Evolutionary conservation across 495 filamentous ascomycete genomes (phyloP).

Genomic region (Daldinia concentrica): DNA sequence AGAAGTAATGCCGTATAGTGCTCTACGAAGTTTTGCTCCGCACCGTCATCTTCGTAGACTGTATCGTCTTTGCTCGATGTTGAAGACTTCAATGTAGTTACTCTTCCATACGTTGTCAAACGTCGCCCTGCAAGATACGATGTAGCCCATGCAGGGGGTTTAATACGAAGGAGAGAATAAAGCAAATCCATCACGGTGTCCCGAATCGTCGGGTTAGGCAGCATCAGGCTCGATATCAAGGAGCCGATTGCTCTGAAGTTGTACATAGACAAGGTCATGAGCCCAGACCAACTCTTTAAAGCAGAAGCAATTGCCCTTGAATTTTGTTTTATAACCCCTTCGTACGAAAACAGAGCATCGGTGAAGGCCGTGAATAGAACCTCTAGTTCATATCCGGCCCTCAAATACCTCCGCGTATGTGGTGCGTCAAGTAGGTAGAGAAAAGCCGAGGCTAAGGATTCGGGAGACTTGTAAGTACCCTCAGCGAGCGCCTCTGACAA

Average conservation of each 20-base stretch:
- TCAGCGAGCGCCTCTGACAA: conserved; percentile 87
- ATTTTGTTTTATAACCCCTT: conserved; percentile 82
- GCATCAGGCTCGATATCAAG: conserved; percentile 79
- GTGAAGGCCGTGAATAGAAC: conserved; percentile 89
- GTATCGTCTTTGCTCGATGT: conserved; percentile 53
- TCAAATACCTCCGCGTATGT: conserved; percentile 77
- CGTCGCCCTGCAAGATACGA: conserved; percentile 92
- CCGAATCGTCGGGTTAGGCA: conserved; percentile 71
- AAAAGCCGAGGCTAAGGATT: conserved; percentile 84
- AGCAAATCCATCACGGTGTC: conserved; percentile 84
- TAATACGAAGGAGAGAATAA: conserved; percentile 91
- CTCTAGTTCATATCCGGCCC: conserved; percentile 80
- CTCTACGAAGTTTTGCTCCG: conserved; percentile 83
- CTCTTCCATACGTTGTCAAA: conserved; percentile 92
- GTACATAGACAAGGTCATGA: conserved; percentile 86
- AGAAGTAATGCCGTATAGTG: conserved; percentile 94
- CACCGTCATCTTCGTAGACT: conserved; percentile 70
- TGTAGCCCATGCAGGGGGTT: conserved; percentile 94
- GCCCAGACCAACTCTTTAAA: conserved; percentile 90
- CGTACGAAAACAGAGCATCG: conserved; percentile 76
- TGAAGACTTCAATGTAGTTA: conserved; percentile 79
- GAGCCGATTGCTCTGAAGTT: conserved; percentile 84
- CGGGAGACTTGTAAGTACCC: conserved; percentile 89
- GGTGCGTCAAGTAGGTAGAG: conserved; percentile 89
- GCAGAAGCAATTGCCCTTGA: conserved; percentile 87